Base-by-base conservation (phyloP, 148 eudicot genomes). In the Oxyria digyna region DNA sequence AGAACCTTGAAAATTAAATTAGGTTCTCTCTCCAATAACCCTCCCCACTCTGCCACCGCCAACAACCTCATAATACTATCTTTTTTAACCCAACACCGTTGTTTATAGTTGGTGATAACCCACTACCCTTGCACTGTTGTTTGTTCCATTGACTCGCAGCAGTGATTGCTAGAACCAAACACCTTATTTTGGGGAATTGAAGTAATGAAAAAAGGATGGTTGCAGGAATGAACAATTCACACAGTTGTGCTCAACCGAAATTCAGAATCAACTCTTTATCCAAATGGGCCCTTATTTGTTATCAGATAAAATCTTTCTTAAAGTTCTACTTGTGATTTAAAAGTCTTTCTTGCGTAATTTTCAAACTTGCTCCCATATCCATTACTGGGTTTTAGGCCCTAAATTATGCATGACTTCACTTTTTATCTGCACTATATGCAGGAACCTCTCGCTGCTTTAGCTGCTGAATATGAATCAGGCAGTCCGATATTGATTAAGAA, bases 401-500 rank as follows among this genome's bases (percentile, higher is more conserved):
- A 59, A 59, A 59, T 26, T 24, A 12, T 13, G 2, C 37, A 27
- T 29, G 35, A 59, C 65, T 14, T 17, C 7, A 37, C 14, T 66
- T 41, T 66, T 66, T 20, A 37, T 49, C 35, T 50, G 38, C 42
- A 20, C 35, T 23, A 13, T 23, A 13, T 75, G 77, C 86, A 93
- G 97, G 98, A 90, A 64, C 92, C 97, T 78, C 78, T 94, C 15
- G 82, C 86, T 62, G 83, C 96, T 57, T 79, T 94, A 75, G 83
- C 87, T 70, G 83, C 80, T 59, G 98, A 94, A 69, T 94, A 94
- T 75, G 71, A 86, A 79, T 85, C 89, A 43, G 98, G 98, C 65
- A 93, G 88, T 76, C 70, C 90, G 68, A 88, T 94, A 68, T 77
- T 94, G 75, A 88, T 84, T 70, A 83, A 93, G 74, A 93, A 93